Base-by-base conservation (phyloP, 2,329 filamentous ascomycete species). In the Ophiostoma perfectum region DNA sequence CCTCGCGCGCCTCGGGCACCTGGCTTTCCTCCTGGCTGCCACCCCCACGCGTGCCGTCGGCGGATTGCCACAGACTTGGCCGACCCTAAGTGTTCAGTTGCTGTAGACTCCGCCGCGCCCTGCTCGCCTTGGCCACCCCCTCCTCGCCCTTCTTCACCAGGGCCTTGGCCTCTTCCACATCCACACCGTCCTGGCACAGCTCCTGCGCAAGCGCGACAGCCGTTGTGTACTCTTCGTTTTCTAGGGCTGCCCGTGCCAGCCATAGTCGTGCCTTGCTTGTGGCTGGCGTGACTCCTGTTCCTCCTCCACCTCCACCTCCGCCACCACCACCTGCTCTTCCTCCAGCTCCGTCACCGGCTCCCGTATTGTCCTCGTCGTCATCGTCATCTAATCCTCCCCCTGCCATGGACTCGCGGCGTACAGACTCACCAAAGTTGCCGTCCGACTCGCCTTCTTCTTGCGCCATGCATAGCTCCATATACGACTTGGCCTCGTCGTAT, bases 141-240 rank as follows among this genome's bases (percentile, higher is more conserved):
- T 64, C 36, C 36, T 64, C 41, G 52, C 39, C 62, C 47, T 66
- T 66, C 63, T 62, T 52, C 71, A 97, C 90, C 73, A 98, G 81
- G 3, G 93, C 92, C 80, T 98, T 98, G 41, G 95, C 95, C 78
- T 99, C 95, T 77, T 99, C 95, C 2, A 98, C 92, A 78, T 98
- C 95, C 39, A 96, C 89, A 0, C 95, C 95, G 78, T 99, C 95
- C 78, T 97, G 92, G 76, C 93, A 97, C 63, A 99, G 81, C 78
- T 99, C 95, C 70, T 89, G 92, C 0, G 93, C 93, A 58, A 98
- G 80, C 71, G 92, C 87, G 78, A 90, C 90, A 4, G 92, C 92
- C 27, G 90, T 85, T 44, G 84, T 82, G 74, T 91, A 91, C 77
- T 97, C 92, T 52, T 88, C 88, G 11, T 85, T 86, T 49, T 86